Evolutionary conservation across 192 early-diverging fungal species (phyloP).

Genomic region (Podochytrium sp.): DNA sequence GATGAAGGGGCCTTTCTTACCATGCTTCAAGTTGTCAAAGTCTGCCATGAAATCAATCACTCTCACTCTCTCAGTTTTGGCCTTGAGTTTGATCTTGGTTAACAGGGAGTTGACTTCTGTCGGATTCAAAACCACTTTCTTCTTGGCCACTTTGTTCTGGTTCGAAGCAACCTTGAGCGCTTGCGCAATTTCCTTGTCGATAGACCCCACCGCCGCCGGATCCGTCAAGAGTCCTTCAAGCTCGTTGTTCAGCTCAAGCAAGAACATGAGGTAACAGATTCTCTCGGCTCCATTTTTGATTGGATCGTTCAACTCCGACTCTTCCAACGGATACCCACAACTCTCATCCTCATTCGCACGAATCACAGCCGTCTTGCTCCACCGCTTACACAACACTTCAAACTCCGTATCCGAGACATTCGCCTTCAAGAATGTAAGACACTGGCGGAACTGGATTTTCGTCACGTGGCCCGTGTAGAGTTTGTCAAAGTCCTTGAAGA

Average conservation of each 20-base stretch:
- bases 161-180: not conserved
- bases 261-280: conserved; percentile 56
- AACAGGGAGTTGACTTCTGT: conserved; percentile 40
- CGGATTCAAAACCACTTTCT: not conserved
- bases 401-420: conserved; percentile 55
- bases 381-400: conserved; percentile 51
- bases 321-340: not conserved
- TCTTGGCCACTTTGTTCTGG: not conserved
- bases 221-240: conserved; percentile 7
- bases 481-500: conserved; percentile 63
- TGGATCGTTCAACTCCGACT: conserved; percentile 19
- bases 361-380: conserved; percentile 29
- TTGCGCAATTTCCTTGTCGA: not conserved
- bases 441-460: conserved; percentile 56
- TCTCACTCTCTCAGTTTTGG: conserved; percentile 59
- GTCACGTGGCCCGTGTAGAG: conserved; percentile 58
- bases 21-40: conserved; percentile 59
- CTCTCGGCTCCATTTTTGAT: conserved; percentile 40
- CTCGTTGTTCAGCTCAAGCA: conserved; percentile 40
- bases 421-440: conserved; percentile 49
- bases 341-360: conserved; percentile 10
- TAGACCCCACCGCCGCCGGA: not conserved
- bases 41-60: conserved; percentile 60
- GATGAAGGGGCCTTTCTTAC: too few relatives aligned
- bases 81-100: conserved; percentile 56